phyloP scores from a whole-genome alignment of 306 rosid species.

The Nissolia schottii region DNA sequence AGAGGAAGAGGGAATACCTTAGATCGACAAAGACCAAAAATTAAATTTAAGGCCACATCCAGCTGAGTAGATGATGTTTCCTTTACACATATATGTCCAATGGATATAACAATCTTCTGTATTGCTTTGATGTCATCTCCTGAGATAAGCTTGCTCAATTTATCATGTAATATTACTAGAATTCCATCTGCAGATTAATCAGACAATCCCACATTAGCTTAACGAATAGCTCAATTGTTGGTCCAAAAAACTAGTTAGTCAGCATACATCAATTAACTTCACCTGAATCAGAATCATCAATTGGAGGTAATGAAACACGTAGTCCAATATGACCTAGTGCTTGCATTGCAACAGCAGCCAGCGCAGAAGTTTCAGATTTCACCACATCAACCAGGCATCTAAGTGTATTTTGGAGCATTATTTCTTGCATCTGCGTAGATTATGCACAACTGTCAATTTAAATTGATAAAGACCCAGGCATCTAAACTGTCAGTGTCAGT shows the following conservation, averaged over 20 bases:
- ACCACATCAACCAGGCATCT: conserved; percentile 77
- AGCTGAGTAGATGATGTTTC: conserved; percentile 70
- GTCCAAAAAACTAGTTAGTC: conserved; percentile 13
- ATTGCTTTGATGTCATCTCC: conserved; percentile 75
- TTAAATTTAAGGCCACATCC: conserved; percentile 63
- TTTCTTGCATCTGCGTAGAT: conserved; percentile 53
- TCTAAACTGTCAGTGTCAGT: too few relatives aligned
- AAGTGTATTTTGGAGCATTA: conserved; percentile 50
- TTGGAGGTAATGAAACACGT: conserved; percentile 63
- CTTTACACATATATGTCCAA: conserved; percentile 81
- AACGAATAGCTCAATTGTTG: conserved; percentile 10
- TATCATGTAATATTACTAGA: conserved; percentile 52
- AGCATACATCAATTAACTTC: conserved; percentile 19
- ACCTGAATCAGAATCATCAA: conserved; percentile 65
- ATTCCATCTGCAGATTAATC: conserved; percentile 71
- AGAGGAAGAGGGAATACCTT: conserved; percentile 47
- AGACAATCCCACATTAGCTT: conserved; percentile 23
- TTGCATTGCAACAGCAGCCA: conserved; percentile 89
- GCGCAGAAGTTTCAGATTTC: conserved; percentile 64
- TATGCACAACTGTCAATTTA: conserved; percentile 1
- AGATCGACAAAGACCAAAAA: conserved; percentile 70
- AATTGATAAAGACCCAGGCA: too few relatives aligned
- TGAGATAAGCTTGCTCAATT: conserved; percentile 67
- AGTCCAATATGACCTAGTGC: conserved; percentile 93
- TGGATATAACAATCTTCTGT: conserved; percentile 73